These are phyloP conservation scores for Circinella umbellata DNA, from an alignment of 371 early-diverging fungal genomes.

Conservation along the genomic window DNA sequence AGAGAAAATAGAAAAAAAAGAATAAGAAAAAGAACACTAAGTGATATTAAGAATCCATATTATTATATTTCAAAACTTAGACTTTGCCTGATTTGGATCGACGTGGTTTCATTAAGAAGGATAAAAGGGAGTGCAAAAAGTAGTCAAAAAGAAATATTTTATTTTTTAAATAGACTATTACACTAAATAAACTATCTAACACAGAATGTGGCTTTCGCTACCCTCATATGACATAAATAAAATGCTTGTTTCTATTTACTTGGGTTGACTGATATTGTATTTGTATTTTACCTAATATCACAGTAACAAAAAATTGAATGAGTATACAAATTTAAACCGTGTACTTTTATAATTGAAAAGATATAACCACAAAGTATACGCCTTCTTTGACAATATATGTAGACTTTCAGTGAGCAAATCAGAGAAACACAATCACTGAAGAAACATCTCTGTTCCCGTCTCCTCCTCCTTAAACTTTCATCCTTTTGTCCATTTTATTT, in stretches of 20 bases:
- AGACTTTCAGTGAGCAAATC: constrained; percentile 8
- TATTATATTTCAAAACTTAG: constrained; percentile 2
- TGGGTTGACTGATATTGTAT: too few relatives aligned
- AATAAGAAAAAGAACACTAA: background rate
- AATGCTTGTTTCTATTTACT: too few relatives aligned
- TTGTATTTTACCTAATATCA: too few relatives aligned
- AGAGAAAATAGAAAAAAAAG: background rate
- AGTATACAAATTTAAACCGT: too few relatives aligned
- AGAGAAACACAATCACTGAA: background rate
- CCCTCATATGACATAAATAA: too few relatives aligned
- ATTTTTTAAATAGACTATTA: background rate
- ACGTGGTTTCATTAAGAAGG: background rate
- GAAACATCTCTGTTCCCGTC: background rate
- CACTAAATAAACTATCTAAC: background rate
- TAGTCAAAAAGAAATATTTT: background rate
- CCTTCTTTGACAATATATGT: too few relatives aligned
- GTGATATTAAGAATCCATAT: background rate
- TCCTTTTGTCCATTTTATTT: constrained; percentile 4
- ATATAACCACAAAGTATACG: too few relatives aligned
- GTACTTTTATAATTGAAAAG: too few relatives aligned
- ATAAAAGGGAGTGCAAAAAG: background rate
- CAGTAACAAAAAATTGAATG: too few relatives aligned
- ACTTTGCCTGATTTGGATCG: constrained; percentile 12
- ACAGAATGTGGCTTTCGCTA: too few relatives aligned
- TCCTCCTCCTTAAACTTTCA: constrained; percentile 4